Evolutionary conservation across 179 eudicot species (phyloP).

Genomic region (Nepenthes alata): DNA sequence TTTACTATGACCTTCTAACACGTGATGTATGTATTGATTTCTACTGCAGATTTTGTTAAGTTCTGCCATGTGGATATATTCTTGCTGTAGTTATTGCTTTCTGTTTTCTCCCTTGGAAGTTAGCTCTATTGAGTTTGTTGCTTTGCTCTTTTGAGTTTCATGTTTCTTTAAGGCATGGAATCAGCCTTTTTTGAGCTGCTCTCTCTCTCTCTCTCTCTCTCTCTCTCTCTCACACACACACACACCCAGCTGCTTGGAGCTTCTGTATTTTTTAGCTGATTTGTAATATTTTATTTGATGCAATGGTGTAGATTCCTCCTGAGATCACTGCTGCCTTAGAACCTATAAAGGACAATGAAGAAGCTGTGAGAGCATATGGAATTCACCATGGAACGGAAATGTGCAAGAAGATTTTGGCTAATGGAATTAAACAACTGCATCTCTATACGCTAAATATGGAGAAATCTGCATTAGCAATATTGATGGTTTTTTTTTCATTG

Average conservation of each 20-base stretch:
- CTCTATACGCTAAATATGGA: constrained; percentile 96
- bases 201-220: not conserved
- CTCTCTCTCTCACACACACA: not conserved
- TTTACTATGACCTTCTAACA: not conserved
- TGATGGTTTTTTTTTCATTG: constrained; percentile 41
- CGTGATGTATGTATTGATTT: not conserved
- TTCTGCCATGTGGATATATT: no score
- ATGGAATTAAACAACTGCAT: constrained; percentile 76
- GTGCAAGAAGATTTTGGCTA: constrained; percentile 98
- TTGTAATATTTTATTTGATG: not conserved
- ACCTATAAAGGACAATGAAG: constrained; percentile 96
- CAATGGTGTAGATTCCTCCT: constrained; percentile 56
- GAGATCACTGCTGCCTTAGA: constrained; percentile 84
- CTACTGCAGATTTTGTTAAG: not conserved
- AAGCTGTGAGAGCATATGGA: constrained; percentile 92
- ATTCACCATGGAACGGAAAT: constrained; percentile 97
- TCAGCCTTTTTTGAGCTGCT: not conserved
- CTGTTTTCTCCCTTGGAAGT: not conserved
- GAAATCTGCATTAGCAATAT: constrained; percentile 85
- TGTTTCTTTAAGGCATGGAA: not conserved
- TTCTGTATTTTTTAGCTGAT: constrained; percentile 1
- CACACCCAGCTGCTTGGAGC: no score
- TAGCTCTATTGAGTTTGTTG: not conserved
- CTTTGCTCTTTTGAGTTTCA: not conserved
- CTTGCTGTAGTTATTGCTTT: not conserved